phyloP scores from a whole-genome alignment of 805 yeast genomes.

The Cyberlindnera meyerae region DNA sequence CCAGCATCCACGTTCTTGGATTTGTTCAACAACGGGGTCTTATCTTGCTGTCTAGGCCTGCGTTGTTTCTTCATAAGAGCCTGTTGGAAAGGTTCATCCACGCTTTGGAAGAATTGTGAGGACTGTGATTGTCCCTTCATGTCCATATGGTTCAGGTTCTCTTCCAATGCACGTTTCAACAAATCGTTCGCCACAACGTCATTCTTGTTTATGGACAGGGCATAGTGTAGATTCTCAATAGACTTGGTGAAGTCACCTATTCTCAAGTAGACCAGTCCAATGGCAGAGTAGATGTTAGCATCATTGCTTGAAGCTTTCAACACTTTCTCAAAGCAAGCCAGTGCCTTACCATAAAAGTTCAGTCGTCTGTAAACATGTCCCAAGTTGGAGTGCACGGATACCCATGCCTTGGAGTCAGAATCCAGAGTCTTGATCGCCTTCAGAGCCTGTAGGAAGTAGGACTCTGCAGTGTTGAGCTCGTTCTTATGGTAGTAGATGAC shows the following conservation, averaged over 20 bases:
- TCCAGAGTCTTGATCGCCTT: slow-evolving; percentile 62
- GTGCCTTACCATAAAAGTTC: slow-evolving; percentile 58
- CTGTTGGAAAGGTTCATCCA: slow-evolving; percentile 25
- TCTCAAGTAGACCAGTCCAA: slow-evolving; percentile 78
- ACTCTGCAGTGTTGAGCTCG: slow-evolving; percentile 64
- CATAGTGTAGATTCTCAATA: slow-evolving; percentile 71
- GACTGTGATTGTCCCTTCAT: slow-evolving; percentile 1
- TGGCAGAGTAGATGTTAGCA: slow-evolving; percentile 72
- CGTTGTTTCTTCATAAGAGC: slow-evolving; percentile 27
- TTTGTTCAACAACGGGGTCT: slow-evolving; percentile 28
- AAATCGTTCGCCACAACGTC: slow-evolving; percentile 85
- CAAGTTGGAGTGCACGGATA: slow-evolving; percentile 77
- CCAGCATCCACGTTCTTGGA: not conserved
- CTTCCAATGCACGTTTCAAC: slow-evolving; percentile 70
- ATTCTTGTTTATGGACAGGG: slow-evolving; percentile 70
- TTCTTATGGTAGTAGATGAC: slow-evolving; percentile 80
- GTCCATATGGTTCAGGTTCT: slow-evolving; percentile 32
- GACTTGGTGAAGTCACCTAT: slow-evolving; percentile 61
- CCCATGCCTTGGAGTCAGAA: slow-evolving; percentile 78
- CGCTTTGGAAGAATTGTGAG: slow-evolving; percentile 26
- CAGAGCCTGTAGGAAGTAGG: slow-evolving; percentile 64
- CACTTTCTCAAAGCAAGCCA: slow-evolving; percentile 73
- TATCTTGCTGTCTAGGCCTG: slow-evolving; percentile 7
- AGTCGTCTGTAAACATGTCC: slow-evolving; percentile 83
- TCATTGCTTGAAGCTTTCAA: slow-evolving; percentile 64